Base-by-base conservation (phyloP, 352 stramenopile genomes). In the Phytopythium sindhum region DNA sequence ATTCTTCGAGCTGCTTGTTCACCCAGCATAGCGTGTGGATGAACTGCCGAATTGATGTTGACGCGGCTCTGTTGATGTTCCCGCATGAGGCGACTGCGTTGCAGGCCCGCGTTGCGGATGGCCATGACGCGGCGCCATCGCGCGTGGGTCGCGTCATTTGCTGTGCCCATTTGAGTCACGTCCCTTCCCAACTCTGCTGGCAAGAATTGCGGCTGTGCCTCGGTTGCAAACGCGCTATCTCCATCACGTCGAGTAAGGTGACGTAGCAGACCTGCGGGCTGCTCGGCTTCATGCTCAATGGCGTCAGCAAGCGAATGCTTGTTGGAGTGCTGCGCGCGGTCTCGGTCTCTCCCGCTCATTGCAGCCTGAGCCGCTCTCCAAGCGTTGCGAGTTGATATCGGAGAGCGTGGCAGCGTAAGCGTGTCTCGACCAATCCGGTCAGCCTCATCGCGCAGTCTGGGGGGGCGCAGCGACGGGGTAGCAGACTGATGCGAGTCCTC, bases 101-200 rank as follows among this genome's bases (percentile, higher is more conserved):
- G 48, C 12, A 1, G 48, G 26, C 17, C 26, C 1, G 48, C 28
- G 9, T 57, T 41, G 29, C 52, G 52, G 29, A 57, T 26, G 21
- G 52, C 52, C 0, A 57, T 41, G 19, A 57, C 52, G 21, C 52
- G 52, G 21, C n/a, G 29, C 52, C 52, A 57, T 1, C 52, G 52
- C 33, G n/a, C 26, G 0, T 54, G 47, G 9, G 15, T 7, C 12
- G 14, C 24, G 2, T 23, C 23, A 12, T 4, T 6, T 15, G 42
- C 42, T 26, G 21, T 15, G 0, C 14, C 17, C 19, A 26, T 21
- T 26, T 7, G n/a, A 2, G 7, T 52, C 23, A 2, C 23, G 10
- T 52, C 41, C 41, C 3, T 5, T 7, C 10, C 21, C 11, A 23
- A 1, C 5, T n/a, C 21, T 6, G 41, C 9, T 26, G 28, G 21